Base-by-base conservation (phyloP, 1,284 basidiomycete genomes). In the Hymenochaete sp. region DNA sequence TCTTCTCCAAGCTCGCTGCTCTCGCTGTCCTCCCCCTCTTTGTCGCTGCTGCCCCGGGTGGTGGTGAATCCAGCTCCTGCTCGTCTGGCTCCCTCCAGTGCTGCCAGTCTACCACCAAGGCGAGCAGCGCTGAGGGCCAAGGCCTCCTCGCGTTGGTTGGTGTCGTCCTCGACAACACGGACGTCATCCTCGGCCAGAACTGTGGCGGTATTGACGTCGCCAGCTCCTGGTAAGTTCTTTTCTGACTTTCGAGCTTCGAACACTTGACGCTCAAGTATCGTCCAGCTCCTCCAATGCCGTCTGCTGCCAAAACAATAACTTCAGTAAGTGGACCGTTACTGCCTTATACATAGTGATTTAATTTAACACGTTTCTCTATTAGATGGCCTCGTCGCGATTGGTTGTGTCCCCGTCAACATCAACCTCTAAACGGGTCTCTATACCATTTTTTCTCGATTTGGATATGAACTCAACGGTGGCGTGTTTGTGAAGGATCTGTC, bases 291-390 rank as follows among this genome's bases (percentile, higher is more conserved):
- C 53, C n/a, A 54, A 60, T 42, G 55, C 67, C 16, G 67, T 62
- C 14, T 63, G 67, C 51, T 63, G 67, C 59, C 52, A 62, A 52
- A 59, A 66, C 55, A 64, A 66, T 55, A n/a, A n/a, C n/a, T n/a
- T n/a, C n/a, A n/a, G n/a, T n/a, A n/a, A n/a, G n/a, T n/a, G n/a
- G n/a, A n/a, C n/a, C n/a, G n/a, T n/a, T n/a, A n/a, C n/a, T n/a
- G n/a, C n/a, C n/a, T n/a, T n/a, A n/a, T n/a, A n/a, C n/a, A n/a
- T n/a, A n/a, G n/a, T n/a, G n/a, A n/a, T n/a, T n/a, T 28, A 8
- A 25, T 24, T 19, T 45, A 31, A 38, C 38, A 13, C 13, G 21
- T 13, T 14, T 4, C 37, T 10, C 19, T 3, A 28, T 16, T 21
- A 47, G 52, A 46, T 32, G 52, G 52, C 21, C 46, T 53, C n/a